A percentile compares a stretch with the other conserved stretches of the same genome.
Conservation (phyloP, 2,329 filamentous ascomycete species). For the Ascosphaera pollenicola region DNA sequence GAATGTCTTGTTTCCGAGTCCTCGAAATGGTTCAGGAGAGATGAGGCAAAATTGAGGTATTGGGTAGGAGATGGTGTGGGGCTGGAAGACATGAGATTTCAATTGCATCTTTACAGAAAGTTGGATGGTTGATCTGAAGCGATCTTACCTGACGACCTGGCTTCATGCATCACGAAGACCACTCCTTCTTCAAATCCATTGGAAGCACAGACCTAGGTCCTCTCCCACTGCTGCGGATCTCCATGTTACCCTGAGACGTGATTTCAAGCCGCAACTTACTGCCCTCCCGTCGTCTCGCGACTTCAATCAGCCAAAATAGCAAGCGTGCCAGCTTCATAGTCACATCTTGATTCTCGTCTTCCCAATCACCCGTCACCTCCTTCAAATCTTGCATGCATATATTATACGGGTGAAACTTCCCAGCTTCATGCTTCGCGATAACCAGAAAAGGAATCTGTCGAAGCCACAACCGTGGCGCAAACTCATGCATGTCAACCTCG, state of each 20-base stretch:
- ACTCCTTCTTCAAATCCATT: too few relatives aligned
- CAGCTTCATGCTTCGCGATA: conserved; percentile 25
- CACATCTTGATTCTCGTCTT: conserved; percentile 1
- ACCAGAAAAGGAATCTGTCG: conserved; percentile 30
- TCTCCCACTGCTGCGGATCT: too few relatives aligned
- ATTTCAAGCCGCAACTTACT: too few relatives aligned
- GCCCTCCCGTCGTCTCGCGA: not conserved
- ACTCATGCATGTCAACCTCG: conserved; percentile 16
- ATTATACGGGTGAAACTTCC: conserved; percentile 16
- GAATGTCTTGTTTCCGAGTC: conserved; percentile 53
- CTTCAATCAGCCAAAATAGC: not conserved
- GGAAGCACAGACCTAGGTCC: too few relatives aligned
- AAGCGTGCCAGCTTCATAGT: not conserved
- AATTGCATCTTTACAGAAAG: conserved; percentile 58
- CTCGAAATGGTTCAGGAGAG: conserved; percentile 65
- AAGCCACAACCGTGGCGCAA: conserved; percentile 27
- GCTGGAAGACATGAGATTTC: conserved; percentile 88
- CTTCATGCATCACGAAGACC: too few relatives aligned
- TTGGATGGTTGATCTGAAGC: conserved; percentile 4
- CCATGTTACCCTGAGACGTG: too few relatives aligned
- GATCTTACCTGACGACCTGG: too few relatives aligned
- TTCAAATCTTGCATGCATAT: conserved; percentile 1
- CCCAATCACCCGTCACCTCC: not conserved
- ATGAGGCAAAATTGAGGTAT: conserved; percentile 41
- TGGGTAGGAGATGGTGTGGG: conserved; percentile 71